Percentiles rank a stretch among this genome's conserved stretches.
Conservation (phyloP, 106 monocot species). For the Platanthera zijinensis region DNA sequence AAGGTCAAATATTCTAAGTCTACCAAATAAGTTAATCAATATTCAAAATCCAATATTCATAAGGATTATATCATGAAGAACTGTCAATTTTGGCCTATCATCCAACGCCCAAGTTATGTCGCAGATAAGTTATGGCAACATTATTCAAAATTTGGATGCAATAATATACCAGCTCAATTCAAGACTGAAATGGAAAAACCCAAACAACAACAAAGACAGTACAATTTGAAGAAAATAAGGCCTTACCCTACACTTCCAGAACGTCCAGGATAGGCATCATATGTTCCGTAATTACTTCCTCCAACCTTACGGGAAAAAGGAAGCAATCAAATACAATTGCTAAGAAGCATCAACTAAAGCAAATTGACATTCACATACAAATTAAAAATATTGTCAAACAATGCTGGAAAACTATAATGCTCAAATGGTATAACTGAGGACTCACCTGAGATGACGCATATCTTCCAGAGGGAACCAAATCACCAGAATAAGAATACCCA, state of each 20-base stretch:
- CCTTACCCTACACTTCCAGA: conserved; percentile 74
- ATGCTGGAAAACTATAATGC: neutral
- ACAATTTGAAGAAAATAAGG: neutral
- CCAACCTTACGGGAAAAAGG: conserved; percentile 37
- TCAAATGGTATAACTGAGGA: neutral
- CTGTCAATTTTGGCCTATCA: neutral
- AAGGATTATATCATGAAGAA: neutral
- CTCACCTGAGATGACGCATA: conserved; percentile 72
- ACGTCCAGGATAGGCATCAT: conserved; percentile 67
- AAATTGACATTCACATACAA: neutral
- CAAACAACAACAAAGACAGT: neutral
- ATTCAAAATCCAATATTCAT: neutral
- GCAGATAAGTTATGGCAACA: neutral
- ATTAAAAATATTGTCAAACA: neutral
- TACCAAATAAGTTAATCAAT: neutral
- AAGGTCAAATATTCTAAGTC: no score
- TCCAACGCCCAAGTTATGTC: neutral
- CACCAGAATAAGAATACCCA: conserved; percentile 60
- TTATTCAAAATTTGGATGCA: neutral
- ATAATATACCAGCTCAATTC: neutral
- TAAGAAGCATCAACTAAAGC: neutral
- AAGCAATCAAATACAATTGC: neutral
- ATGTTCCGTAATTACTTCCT: conserved; percentile 54
- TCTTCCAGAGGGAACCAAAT: conserved; percentile 32
- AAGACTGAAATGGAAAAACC: neutral